phyloP scores from a whole-genome alignment of 331 rosid genomes.

The Dryas integrifolia region DNA sequence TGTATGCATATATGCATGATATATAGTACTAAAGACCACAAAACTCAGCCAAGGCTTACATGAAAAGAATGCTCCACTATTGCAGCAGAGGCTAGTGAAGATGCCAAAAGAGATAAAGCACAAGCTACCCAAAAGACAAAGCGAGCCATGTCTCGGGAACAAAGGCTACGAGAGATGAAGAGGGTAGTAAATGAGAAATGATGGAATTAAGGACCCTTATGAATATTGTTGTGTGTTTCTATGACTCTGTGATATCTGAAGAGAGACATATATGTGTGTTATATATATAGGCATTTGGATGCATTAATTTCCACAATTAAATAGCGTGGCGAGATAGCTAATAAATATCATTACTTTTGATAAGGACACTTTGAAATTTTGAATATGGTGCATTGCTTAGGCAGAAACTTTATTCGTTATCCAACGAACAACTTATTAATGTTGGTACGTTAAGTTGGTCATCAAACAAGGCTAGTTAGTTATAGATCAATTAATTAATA shows the following conservation, averaged over 20 bases:
- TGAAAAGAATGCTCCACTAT: slow-evolving; percentile 51
- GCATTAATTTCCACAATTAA: neutral
- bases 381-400: neutral
- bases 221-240: neutral
- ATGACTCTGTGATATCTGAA: neutral
- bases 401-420: neutral
- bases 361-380: neutral
- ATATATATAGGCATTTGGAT: neutral
- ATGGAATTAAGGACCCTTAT: neutral
- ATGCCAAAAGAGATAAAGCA: slow-evolving; percentile 47
- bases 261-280: neutral
- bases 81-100: slow-evolving; percentile 51
- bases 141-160: slow-evolving; percentile 28
- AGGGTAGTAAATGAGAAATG: neutral
- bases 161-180: too few relatives aligned
- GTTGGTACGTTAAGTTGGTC: too few relatives aligned
- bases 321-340: neutral
- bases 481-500: too few relatives aligned
- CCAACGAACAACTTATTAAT: neutral
- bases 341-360: neutral
- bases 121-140: slow-evolving; percentile 39
- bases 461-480: too few relatives aligned
- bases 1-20: too few relatives aligned
- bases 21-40: too few relatives aligned
- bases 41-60: slow-evolving; percentile 25